Conservation (phyloP, 352 stramenopile species). For the Pythium rhizo-oryzae region DNA sequence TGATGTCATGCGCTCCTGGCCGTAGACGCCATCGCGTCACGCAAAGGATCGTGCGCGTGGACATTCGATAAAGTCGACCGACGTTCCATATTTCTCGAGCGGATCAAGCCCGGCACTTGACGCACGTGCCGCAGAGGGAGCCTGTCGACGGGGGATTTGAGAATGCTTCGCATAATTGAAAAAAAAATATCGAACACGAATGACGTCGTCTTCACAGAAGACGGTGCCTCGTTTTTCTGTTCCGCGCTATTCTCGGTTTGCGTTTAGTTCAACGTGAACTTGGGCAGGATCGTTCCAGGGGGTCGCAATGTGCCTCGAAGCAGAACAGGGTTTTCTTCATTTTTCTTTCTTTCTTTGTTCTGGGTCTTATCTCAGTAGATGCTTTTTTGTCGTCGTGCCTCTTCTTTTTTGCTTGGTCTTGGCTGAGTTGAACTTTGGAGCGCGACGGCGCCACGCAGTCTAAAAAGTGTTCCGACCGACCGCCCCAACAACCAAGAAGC, state of each 20-base stretch:
- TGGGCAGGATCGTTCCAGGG: background rate
- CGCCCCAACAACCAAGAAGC: conserved; percentile 40
- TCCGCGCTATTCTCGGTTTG: background rate
- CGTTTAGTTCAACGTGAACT: background rate
- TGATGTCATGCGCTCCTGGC: too few species aligned
- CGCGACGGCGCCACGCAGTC: conserved; percentile 10
- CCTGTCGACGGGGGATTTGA: too few species aligned
- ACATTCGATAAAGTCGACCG: too few species aligned
- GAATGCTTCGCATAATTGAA: too few species aligned
- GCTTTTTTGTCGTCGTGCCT: too few species aligned
- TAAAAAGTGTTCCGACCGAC: conserved; percentile 13
- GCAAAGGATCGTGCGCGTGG: too few species aligned
- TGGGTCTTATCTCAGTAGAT: conserved; percentile 20
- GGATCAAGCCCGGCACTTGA: too few species aligned
- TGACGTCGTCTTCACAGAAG: too few species aligned
- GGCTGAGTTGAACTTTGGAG: conserved; percentile 28
- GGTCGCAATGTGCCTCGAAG: conserved; percentile 24
- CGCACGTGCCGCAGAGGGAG: too few species aligned
- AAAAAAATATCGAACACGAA: background rate
- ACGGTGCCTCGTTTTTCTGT: too few species aligned
- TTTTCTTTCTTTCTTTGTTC: conserved; percentile 22
- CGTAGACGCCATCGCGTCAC: too few species aligned
- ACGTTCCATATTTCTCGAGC: too few species aligned
- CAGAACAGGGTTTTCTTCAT: background rate
- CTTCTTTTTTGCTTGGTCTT: conserved; percentile 10